A percentile compares a stretch with the other conserved stretches of the same genome.
Conservation (phyloP, 345 rosid genomes). For the Excoecaria agallocha region DNA sequence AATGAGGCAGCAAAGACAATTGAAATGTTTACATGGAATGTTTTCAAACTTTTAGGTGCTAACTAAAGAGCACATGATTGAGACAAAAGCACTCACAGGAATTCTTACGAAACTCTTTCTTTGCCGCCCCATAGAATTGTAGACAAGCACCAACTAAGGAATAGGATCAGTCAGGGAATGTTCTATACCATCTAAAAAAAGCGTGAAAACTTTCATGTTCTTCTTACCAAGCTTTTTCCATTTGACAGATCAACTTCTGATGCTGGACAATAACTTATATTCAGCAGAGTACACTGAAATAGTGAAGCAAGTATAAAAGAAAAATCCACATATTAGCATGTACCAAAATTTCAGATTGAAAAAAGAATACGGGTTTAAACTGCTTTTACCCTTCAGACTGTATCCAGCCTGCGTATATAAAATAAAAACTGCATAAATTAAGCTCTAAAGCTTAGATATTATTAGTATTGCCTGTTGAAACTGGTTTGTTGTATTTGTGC, state of each 20-base stretch:
- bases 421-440: neutral
- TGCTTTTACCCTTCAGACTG: neutral
- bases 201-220: neutral
- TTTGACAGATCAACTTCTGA: constrained; percentile 39
- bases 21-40: neutral
- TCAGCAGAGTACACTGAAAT: constrained; percentile 43
- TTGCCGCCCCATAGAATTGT: constrained; percentile 91
- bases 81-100: constrained; percentile 54
- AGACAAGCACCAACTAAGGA: constrained; percentile 63
- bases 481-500: constrained; percentile 21
- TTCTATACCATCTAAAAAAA: neutral
- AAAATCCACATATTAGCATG: neutral
- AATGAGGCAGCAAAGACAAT: neutral
- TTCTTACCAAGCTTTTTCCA: no score
- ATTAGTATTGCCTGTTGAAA: constrained; percentile 44
- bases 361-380: neutral
- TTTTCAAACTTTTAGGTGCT: neutral
- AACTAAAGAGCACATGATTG: neutral
- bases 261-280: constrained; percentile 46
- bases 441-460: neutral
- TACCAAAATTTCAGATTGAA: neutral
- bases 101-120: constrained; percentile 74
- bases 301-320: neutral
- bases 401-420: neutral
- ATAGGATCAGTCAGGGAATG: constrained; percentile 5